Base-by-base conservation (phyloP, 441 rosid species). In the Pelargonium myrrhifolium region DNA sequence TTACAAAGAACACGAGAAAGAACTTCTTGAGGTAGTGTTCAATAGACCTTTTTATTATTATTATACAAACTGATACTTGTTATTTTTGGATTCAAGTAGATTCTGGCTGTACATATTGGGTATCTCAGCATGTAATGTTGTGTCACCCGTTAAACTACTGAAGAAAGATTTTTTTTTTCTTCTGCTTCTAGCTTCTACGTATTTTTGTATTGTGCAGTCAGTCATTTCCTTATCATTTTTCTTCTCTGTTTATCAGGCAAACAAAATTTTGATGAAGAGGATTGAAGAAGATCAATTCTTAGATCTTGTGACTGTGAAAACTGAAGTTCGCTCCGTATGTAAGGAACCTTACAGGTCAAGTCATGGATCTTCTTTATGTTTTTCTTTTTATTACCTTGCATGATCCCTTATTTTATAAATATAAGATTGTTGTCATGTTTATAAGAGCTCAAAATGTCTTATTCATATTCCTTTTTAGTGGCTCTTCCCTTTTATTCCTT, bases 311-410 rank as follows among this genome's bases (percentile, higher is more conserved):
- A 86, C 96, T 66, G 81, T 87, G 72, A 85, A 87, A 70, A 85
- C 96, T 53, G 96, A 91, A 78, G 92, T 91, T 73, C 86, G 78
- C 63, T 79, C 92, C 67, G 86, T 81, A 28, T 91, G 94, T 81
- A 88, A 91, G 87, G 99, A 91, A 79, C 87, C 96, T 60, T 94
- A 91, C 84, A 89, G 99, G 99, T 91, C 71, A 85, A 68, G 65
- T 73, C 70, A 56, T 59, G 59, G 20, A 53, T 21, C 59, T 17
- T 53, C 22, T 17, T 18, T 18, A 14, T 14, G 15, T 7, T 53
- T 51, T 53, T 6, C 3, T 4, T 53, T 53, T 15, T 51, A 43
- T 6, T 53, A 53, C 59, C 18, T 20, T 15, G 12, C 22, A 18
- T 53, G 59, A 17, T 53, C 39, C 39, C 39, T 35, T 35, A 35